Percentiles rank a stretch among this genome's conserved stretches.
Conservation (phyloP, 2,329 filamentous ascomycete species). For the Beauveria scarabaeidicola region DNA sequence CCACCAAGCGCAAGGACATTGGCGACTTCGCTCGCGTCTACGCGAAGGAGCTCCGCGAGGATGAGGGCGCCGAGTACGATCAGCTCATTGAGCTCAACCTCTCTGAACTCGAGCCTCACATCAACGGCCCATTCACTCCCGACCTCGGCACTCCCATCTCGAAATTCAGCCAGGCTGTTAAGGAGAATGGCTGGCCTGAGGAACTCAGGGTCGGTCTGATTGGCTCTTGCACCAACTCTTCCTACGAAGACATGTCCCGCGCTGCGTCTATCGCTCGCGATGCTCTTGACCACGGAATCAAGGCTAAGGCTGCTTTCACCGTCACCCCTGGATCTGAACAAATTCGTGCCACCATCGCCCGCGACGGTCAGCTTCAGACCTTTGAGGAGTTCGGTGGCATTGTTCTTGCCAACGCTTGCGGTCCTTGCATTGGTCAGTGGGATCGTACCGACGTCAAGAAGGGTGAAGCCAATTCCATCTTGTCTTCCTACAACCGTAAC, state of each 20-base stretch:
- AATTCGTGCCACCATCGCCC: conserved; percentile 85
- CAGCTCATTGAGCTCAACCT: conserved; percentile 95
- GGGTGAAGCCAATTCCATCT: conserved; percentile 90
- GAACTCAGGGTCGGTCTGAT: conserved; percentile 96
- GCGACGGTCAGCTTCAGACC: conserved; percentile 85
- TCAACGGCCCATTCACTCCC: conserved; percentile 98
- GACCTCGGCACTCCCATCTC: conserved; percentile 96
- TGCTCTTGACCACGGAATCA: conserved; percentile 84
- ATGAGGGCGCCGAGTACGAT: conserved; percentile 91
- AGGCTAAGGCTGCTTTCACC: conserved; percentile 87
- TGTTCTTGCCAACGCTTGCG: conserved; percentile 92
- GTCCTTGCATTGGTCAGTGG: conserved; percentile 91
- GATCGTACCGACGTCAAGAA: conserved; percentile 90
- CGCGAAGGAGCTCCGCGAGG: conserved; percentile 75
- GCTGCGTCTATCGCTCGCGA: conserved; percentile 86
- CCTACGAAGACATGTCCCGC: conserved; percentile 83
- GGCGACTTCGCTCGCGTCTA: conserved; percentile 84
- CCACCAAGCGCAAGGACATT: conserved; percentile 84
- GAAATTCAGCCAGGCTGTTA: conserved; percentile 91
- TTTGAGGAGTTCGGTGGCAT: conserved; percentile 95
- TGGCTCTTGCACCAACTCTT: conserved; percentile 93
- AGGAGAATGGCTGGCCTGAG: conserved; percentile 91
- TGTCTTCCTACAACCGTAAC: conserved; percentile 99
- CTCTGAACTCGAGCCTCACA: conserved; percentile 87
- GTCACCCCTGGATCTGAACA: conserved; percentile 97